phyloP scores from a whole-genome alignment of 805 yeast species.

The Metschnikowia amazonensis region DNA sequence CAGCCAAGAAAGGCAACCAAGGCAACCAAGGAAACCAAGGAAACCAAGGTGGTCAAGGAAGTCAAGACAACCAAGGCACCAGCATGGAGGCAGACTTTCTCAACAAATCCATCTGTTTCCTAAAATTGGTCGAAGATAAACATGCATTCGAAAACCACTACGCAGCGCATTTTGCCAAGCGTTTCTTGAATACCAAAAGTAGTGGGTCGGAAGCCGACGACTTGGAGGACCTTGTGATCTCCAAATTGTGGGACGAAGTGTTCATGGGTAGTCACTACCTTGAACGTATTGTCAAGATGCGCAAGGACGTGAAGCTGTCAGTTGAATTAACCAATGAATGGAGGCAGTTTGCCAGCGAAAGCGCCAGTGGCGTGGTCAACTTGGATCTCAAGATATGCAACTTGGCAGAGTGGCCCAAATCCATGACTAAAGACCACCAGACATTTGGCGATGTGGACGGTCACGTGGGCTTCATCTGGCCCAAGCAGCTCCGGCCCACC shows the following conservation, averaged over 20 bases:
- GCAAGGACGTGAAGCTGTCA: slow-evolving; percentile 63
- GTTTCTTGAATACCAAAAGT: slow-evolving; percentile 48
- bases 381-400: slow-evolving; percentile 42
- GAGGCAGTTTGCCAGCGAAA: slow-evolving; percentile 22
- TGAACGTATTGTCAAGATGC: slow-evolving; percentile 80
- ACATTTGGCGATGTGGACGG: slow-evolving; percentile 23
- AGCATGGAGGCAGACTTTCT: slow-evolving; percentile 29
- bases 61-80: not conserved
- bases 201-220: slow-evolving; percentile 31
- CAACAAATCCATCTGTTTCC: slow-evolving; percentile 54
- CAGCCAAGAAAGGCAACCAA: slow-evolving; percentile 17
- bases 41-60: too few relatives aligned
- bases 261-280: slow-evolving; percentile 66
- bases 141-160: slow-evolving; percentile 83
- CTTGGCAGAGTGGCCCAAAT: slow-evolving; percentile 43
- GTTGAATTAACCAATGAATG: slow-evolving; percentile 38
- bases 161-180: slow-evolving; percentile 80
- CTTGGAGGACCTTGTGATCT: slow-evolving; percentile 64
- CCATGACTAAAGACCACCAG: slow-evolving; percentile 43
- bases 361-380: slow-evolving; percentile 22
- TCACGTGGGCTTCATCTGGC: slow-evolving; percentile 35
- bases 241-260: slow-evolving; percentile 66
- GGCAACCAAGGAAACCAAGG: too few relatives aligned
- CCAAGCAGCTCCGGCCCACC: slow-evolving; percentile 34
- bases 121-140: slow-evolving; percentile 71